These are phyloP conservation scores for Psilocybe azurescens DNA, from an alignment of 768 basidiomycete genomes.

Conservation along the genomic window DNA sequence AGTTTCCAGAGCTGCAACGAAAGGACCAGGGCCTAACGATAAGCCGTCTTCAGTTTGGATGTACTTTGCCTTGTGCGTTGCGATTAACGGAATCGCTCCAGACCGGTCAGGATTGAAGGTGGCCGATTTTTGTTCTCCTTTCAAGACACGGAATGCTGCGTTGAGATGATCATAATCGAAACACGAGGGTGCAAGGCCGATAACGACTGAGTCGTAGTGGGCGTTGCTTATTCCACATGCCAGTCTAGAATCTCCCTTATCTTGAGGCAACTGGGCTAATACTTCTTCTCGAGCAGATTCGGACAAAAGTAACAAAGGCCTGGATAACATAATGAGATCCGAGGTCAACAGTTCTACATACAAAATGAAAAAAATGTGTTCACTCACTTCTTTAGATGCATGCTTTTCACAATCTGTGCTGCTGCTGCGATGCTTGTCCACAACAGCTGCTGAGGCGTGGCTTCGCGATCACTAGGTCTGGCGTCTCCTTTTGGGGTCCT, in stretches of 20 bases:
- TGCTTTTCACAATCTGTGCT: slow-evolving; percentile 44
- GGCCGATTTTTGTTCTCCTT: slow-evolving; percentile 37
- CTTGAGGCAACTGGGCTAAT: slow-evolving; percentile 7
- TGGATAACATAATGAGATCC: slow-evolving; percentile 22
- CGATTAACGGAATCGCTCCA: slow-evolving; percentile 47
- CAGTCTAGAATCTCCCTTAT: background rate
- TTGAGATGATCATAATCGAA: slow-evolving; percentile 64
- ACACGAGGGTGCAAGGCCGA: slow-evolving; percentile 59
- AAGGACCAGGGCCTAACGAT: slow-evolving; percentile 74
- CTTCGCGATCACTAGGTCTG: background rate
- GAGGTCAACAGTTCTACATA: too few relatives aligned
- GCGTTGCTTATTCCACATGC: slow-evolving; percentile 10
- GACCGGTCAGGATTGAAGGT: background rate
- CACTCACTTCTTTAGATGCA: slow-evolving; percentile 47
- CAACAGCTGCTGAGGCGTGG: slow-evolving; percentile 25
- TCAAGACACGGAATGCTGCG: slow-evolving; percentile 68
- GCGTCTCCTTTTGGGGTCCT: slow-evolving; percentile 4
- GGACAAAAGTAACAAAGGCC: slow-evolving; percentile 64
- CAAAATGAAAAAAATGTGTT: too few relatives aligned
- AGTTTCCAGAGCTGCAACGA: slow-evolving; percentile 65
- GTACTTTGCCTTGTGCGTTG: slow-evolving; percentile 64
- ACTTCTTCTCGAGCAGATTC: slow-evolving; percentile 52
- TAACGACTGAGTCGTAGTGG: slow-evolving; percentile 62
- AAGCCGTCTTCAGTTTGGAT: slow-evolving; percentile 53
- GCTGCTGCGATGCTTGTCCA: slow-evolving; percentile 73